phyloP scores from a whole-genome alignment of 805 yeast species.

The Suhomyces xylopsoci region DNA sequence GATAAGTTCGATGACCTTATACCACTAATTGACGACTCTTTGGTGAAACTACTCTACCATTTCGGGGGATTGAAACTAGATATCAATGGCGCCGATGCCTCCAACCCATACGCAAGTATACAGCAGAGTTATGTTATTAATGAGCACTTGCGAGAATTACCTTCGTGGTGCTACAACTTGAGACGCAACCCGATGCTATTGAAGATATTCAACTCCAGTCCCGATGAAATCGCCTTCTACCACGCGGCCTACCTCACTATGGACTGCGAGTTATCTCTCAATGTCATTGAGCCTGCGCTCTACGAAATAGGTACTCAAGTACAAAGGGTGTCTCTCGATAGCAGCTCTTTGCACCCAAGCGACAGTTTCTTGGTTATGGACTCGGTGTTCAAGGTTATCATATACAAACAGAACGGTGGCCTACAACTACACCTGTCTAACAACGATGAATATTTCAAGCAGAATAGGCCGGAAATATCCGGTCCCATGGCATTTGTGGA shows the following conservation, averaged over 20 bases:
- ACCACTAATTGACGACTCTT: conserved; percentile 22
- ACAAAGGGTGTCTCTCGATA: conserved; percentile 15
- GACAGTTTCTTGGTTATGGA: conserved; percentile 28
- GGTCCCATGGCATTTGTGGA: conserved; percentile 16
- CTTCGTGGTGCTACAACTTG: conserved; percentile 31
- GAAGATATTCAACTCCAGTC: conserved; percentile 39
- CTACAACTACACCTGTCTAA: conserved; percentile 27
- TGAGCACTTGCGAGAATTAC: conserved; percentile 26
- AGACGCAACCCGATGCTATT: conserved; percentile 36
- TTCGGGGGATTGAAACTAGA: conserved; percentile 25
- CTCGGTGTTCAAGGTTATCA: conserved; percentile 22
- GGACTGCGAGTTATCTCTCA: conserved; percentile 15
- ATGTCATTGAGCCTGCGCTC: conserved; percentile 30
- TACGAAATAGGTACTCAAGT: conserved; percentile 9
- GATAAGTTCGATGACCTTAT: conserved; percentile 27
- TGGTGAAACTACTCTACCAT: conserved; percentile 24
- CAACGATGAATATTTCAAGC: conserved; percentile 16
- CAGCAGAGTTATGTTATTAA: conserved; percentile 19
- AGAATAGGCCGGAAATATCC: conserved; percentile 7
- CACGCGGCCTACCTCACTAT: conserved; percentile 30
- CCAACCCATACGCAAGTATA: conserved; percentile 22
- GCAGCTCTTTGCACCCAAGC: conserved; percentile 10
- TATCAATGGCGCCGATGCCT: neutral
- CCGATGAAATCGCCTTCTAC: conserved; percentile 45
- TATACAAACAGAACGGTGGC: conserved; percentile 18